A percentile compares a stretch with the other conserved stretches of the same genome.
Evolutionary conservation across 2,329 filamentous ascomycete genomes (phyloP).

Genomic region (Stachybotrys chlorohalonatus): DNA sequence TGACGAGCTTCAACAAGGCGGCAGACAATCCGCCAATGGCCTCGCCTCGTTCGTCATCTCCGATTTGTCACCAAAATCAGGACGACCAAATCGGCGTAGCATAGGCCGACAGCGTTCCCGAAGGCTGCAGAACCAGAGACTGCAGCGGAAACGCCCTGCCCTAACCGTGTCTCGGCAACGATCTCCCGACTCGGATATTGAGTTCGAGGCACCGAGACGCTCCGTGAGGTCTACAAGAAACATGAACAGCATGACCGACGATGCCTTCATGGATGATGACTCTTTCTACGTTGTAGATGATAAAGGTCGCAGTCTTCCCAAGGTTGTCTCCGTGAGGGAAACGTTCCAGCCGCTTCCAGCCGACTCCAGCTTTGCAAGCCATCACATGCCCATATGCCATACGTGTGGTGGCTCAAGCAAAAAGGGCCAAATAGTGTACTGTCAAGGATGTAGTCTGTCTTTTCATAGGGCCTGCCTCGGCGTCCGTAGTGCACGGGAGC

Average conservation of each 20-base stretch:
- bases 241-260: constrained; percentile 38
- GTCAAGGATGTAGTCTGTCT: constrained; percentile 79
- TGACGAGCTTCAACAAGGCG: constrained; percentile 23
- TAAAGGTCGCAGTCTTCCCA: constrained; percentile 33
- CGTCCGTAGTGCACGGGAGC: constrained; percentile 63
- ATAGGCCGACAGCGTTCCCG: constrained; percentile 8
- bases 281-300: constrained; percentile 40
- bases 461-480: constrained; percentile 84
- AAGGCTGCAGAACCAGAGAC: constrained; percentile 9
- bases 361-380: constrained; percentile 57
- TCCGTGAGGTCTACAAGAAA: constrained; percentile 38
- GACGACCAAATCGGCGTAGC: constrained; percentile 9
- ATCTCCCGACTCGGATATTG: constrained; percentile 35
- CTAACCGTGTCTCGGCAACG: constrained; percentile 7
- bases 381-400: constrained; percentile 65
- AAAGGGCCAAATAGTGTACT: constrained; percentile 66
- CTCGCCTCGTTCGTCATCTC: constrained; percentile 27
- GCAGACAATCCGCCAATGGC: constrained; percentile 16
- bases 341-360: constrained; percentile 55
- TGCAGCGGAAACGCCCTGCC: constrained; percentile 2
- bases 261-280: constrained; percentile 50
- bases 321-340: constrained; percentile 61
- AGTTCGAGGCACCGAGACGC: constrained; percentile 42
- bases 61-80: constrained; percentile 19
- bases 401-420: constrained; percentile 46